Evolutionary conservation across 371 early-diverging fungal species (phyloP).

Genomic region (Ecytonucleospora hepatopenaei): DNA sequence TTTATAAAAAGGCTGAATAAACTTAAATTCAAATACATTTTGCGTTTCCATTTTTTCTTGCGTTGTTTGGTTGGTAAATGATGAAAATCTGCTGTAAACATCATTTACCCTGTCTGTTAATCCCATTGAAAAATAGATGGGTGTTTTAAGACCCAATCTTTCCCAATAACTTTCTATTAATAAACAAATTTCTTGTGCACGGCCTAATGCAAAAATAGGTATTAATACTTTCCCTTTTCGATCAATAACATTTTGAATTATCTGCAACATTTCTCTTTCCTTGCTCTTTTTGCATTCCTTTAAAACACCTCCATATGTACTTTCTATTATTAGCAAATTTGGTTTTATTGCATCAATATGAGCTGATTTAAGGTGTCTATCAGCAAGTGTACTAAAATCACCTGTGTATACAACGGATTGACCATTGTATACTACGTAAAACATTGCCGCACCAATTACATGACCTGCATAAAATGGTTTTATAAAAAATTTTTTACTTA

Average conservation of each 20-base stretch:
- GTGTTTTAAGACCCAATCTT: conserved; percentile 67
- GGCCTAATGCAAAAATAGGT: conserved; percentile 82
- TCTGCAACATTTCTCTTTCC: conserved; percentile 76
- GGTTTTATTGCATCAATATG: conserved; percentile 76
- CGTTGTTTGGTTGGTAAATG: conserved; percentile 83
- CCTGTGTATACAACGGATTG: conserved; percentile 75
- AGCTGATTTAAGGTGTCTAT: conserved; percentile 78
- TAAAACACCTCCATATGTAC: conserved; percentile 81
- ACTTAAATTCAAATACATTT: conserved; percentile 82
- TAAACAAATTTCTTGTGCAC: conserved; percentile 84
- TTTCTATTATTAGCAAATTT: conserved; percentile 78
- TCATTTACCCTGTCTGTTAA: conserved; percentile 77
- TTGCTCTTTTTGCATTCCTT: conserved; percentile 76
- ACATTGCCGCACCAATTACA: conserved; percentile 92
- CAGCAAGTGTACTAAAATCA: conserved; percentile 89
- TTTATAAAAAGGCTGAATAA: conserved; percentile 69
- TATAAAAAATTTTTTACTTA: conserved; percentile 56
- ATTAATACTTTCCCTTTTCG: conserved; percentile 80
- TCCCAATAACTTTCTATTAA: conserved; percentile 85
- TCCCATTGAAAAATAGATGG: conserved; percentile 81
- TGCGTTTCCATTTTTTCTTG: conserved; percentile 65
- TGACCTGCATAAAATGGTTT: conserved; percentile 88
- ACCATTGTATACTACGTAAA: conserved; percentile 63
- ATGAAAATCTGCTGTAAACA: conserved; percentile 76
- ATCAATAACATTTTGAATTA: conserved; percentile 70